phyloP scores from a whole-genome alignment of 2,329 filamentous ascomycete species.

The Sclerotinia trifoliorum region DNA sequence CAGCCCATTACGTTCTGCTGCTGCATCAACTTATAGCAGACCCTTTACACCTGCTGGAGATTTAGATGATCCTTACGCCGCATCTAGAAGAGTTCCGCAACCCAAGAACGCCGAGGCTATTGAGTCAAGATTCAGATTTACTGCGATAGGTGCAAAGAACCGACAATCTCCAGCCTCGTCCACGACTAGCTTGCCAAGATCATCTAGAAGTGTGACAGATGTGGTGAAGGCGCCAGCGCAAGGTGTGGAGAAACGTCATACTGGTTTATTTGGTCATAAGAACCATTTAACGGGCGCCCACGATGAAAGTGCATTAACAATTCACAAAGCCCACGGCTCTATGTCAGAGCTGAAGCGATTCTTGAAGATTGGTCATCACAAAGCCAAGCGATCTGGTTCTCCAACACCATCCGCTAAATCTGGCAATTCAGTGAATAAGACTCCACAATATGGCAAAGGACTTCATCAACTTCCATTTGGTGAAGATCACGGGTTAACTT shows the following conservation, averaged over 20 bases:
- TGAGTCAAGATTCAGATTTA: constrained; percentile 81
- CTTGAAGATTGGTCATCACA: constrained; percentile 75
- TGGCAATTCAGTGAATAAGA: constrained; percentile 46
- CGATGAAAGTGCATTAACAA: constrained; percentile 47
- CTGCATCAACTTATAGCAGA: constrained; percentile 65
- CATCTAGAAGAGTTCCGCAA: constrained; percentile 72
- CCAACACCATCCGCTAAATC: constrained; percentile 54
- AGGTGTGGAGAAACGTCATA: constrained; percentile 53
- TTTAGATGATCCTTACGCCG: constrained; percentile 82
- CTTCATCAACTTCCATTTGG: constrained; percentile 78
- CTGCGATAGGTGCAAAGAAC: constrained; percentile 63
- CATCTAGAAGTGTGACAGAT: constrained; percentile 35
- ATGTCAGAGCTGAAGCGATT: constrained; percentile 98
- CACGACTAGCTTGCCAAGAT: constrained; percentile 50
- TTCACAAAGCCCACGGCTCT: constrained; percentile 65
- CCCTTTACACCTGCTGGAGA: constrained; percentile 79
- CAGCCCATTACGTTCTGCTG: constrained; percentile 62
- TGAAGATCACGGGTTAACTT: constrained; percentile 85
- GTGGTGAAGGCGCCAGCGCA: constrained; percentile 47
- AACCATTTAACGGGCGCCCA: constrained; percentile 47
- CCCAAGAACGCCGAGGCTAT: constrained; percentile 63
- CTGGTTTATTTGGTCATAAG: constrained; percentile 47
- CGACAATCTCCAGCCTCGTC: constrained; percentile 57
- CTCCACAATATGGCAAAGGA: constrained; percentile 48
- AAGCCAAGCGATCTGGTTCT: constrained; percentile 64